Conservation (phyloP, 345 rosid genomes). For the Gossypium anomalum region DNA sequence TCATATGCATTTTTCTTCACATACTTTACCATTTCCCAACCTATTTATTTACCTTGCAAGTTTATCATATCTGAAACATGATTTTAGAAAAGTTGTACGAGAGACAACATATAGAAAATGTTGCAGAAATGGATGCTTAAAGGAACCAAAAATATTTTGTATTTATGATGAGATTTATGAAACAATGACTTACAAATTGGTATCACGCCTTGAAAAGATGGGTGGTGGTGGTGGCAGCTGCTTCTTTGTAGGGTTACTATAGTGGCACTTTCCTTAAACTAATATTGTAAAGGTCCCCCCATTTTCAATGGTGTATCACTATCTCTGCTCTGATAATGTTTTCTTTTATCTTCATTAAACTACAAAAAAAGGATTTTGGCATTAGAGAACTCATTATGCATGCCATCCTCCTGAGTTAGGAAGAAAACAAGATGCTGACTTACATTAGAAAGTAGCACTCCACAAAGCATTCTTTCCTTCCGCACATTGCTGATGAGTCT, state of each 20-base stretch:
- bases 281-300: slow-evolving; percentile 28
- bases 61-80: neutral
- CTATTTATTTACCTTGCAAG: neutral
- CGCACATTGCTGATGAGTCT: slow-evolving; percentile 48
- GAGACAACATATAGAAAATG: neutral
- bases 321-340: slow-evolving; percentile 3
- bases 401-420: slow-evolving; percentile 37
- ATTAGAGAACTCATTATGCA: neutral
- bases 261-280: slow-evolving; percentile 22
- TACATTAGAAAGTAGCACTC: slow-evolving; percentile 47
- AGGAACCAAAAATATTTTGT: slow-evolving; percentile 1
- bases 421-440: slow-evolving; percentile 17
- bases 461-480: slow-evolving; percentile 32
- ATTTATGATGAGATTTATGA: slow-evolving; percentile 26
- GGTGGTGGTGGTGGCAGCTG: slow-evolving; percentile 19
- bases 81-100: neutral
- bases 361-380: slow-evolving; percentile 9
- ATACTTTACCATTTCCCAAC: neutral
- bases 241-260: slow-evolving; percentile 14
- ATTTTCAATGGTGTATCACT: slow-evolving; percentile 16
- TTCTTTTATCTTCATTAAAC: slow-evolving; percentile 19
- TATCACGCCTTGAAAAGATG: slow-evolving; percentile 38
- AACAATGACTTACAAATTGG: neutral
- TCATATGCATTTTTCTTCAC: neutral
- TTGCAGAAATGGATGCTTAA: neutral